A percentile compares a stretch with the other conserved stretches of the same genome.
These are phyloP conservation scores for Metschnikowia baotianmanensis DNA, from an alignment of 805 yeast genomes.

Conservation along the genomic window DNA sequence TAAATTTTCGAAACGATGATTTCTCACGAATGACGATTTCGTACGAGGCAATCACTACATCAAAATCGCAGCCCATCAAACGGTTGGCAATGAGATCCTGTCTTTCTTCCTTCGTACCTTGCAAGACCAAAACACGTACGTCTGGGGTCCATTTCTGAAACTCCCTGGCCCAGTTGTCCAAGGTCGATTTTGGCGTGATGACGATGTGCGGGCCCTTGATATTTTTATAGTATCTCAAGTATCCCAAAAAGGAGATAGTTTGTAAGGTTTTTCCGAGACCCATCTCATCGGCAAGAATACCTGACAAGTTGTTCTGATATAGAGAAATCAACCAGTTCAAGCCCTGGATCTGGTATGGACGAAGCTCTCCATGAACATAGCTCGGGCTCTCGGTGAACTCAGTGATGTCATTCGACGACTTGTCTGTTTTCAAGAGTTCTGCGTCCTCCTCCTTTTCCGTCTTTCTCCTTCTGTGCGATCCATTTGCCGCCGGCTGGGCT, in stretches of 20 bases:
- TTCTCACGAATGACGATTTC: slow-evolving; percentile 79
- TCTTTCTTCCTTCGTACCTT: slow-evolving; percentile 73
- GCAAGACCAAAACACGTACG: slow-evolving; percentile 63
- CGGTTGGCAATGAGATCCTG: slow-evolving; percentile 48
- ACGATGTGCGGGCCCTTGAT: slow-evolving; percentile 72
- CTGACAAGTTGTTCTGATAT: slow-evolving; percentile 65
- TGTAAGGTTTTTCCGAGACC: slow-evolving; percentile 81
- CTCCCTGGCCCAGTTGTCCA: slow-evolving; percentile 80
- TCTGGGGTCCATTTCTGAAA: slow-evolving; percentile 80
- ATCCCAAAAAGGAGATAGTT: slow-evolving; percentile 74
- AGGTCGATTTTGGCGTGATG: slow-evolving; percentile 75
- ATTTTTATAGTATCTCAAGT: slow-evolving; percentile 58
- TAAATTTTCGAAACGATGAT: slow-evolving; percentile 59
- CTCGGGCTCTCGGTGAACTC: slow-evolving; percentile 53
- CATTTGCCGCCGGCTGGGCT: slow-evolving; percentile 6
- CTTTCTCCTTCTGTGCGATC: slow-evolving; percentile 54
- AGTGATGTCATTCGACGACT: slow-evolving; percentile 28
- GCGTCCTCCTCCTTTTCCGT: slow-evolving; percentile 80
- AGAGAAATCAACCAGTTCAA: slow-evolving; percentile 73
- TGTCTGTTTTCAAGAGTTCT: slow-evolving; percentile 62
- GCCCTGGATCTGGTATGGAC: slow-evolving; percentile 80
- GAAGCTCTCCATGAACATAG: slow-evolving; percentile 54
- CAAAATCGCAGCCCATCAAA: slow-evolving; percentile 61
- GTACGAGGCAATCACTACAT: slow-evolving; percentile 68
- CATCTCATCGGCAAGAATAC: slow-evolving; percentile 85